Evolutionary conservation across 306 rosid genomes (phyloP), one percentile per base, ranked within the genome.

Genomic region (Spatholobus suberectus): DNA sequence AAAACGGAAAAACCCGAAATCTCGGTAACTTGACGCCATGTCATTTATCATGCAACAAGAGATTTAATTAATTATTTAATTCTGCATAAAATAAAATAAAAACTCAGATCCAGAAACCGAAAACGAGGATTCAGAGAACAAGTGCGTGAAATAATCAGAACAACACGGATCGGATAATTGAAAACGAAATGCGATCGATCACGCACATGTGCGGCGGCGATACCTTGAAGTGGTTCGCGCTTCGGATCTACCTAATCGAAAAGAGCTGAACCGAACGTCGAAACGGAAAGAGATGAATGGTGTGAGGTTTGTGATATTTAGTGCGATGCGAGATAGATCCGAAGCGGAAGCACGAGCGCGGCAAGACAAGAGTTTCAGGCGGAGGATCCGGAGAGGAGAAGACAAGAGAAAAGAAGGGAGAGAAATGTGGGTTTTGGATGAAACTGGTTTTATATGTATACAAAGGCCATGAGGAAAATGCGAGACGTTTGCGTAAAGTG

Each of bases 91-190:
- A n/a, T n/a, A n/a, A n/a, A n/a, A n/a, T n/a, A n/a, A 76, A 75
- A 77, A 72, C 52, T 67, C 76, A 85, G 92, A 89, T 89, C 92
- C 89, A 65, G 23, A 81, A 38, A 44, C 35, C 1, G 55, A 55
- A 1, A 24, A 47, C 13, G 6, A 59, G 51, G 41, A 69, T 40
- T 73, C 1, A 13, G 20, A 71, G 1, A n/a, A 1, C 20, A 27
- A 52, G 10, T 4, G 46, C 54, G 21, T 29, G n/a, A 11, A 63
- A 65, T 23, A 2, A 38, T 17, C 23, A 1, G 43, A 78, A 78
- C 6, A 9, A 49, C 0, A 27, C 57, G 58, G 90, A 84, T 86
- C 88, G 18, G 37, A 81, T 63, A 77, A 67, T 67, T 11, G 11
- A 73, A 79, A 2, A 47, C 9, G 20, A 23, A 82, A 83, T 68